Conservation (phyloP, 176 grass and related monocot genomes). For the Oryza meyeriana region DNA sequence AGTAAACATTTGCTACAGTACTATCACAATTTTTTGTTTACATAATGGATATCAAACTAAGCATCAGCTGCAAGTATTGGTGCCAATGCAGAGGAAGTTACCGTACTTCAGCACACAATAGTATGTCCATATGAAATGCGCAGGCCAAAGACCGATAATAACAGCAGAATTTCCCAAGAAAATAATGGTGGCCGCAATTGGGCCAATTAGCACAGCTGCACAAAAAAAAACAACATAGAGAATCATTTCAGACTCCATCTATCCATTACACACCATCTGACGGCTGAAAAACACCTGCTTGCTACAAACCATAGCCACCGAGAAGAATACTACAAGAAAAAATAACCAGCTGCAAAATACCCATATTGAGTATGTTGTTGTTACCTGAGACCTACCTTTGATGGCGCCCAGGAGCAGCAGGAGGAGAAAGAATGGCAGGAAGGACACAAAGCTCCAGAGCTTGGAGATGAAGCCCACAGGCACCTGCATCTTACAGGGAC, state of each 20-base stretch:
- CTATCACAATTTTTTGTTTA: background rate
- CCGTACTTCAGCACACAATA: conserved; percentile 70
- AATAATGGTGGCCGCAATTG: conserved; percentile 38
- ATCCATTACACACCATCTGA: background rate
- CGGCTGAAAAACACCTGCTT: background rate
- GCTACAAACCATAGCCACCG: background rate
- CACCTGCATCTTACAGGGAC: conserved; percentile 52
- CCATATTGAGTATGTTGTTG: background rate
- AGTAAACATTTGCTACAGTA: background rate
- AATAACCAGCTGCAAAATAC: background rate
- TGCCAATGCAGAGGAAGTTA: conserved; percentile 16
- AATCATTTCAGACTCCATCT: background rate
- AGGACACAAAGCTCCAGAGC: conserved; percentile 77
- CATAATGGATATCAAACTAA: too few relatives aligned
- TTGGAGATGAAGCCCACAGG: conserved; percentile 61
- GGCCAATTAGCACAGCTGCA: conserved; percentile 58
- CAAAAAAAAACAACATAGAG: background rate
- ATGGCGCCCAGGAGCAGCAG: conserved; percentile 59
- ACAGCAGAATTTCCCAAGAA: conserved; percentile 63
- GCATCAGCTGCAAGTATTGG: background rate
- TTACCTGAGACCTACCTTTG: conserved; percentile 51
- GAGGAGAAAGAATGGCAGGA: conserved; percentile 72
- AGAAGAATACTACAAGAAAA: background rate
- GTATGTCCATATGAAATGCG: conserved; percentile 91
- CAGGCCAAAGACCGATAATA: conserved; percentile 69